Evolutionary conservation across 345 rosid genomes (phyloP).

Genomic region (Camelina hispida): DNA sequence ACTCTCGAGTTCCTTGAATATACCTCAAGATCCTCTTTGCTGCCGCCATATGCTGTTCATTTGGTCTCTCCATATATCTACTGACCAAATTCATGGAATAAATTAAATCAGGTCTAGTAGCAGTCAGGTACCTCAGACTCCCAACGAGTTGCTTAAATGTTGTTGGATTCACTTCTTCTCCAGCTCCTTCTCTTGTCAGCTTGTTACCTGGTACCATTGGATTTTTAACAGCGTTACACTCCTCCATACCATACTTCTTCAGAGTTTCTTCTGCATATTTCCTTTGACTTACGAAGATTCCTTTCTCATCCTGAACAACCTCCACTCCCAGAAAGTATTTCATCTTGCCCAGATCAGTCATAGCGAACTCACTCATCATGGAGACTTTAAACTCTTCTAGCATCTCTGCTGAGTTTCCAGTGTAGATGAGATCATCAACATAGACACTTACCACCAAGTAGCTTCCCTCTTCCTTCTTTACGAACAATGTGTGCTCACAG

Average conservation of each 20-base stretch:
- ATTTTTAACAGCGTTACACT: no score
- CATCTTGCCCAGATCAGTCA: not conserved
- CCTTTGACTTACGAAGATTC: not conserved
- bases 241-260: no score
- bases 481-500: not conserved
- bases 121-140: not conserved
- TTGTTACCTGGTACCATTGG: no score
- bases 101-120: not conserved
- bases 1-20: not conserved
- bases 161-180: not conserved
- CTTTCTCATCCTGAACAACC: not conserved
- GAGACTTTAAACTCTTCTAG: no score
- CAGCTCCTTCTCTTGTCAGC: no score
- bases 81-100: not conserved
- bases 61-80: not conserved
- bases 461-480: not conserved
- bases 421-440: not conserved
- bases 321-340: not conserved
- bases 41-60: not conserved
- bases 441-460: not conserved
- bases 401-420: rapidly evolving
- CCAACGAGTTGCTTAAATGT: not conserved
- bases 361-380: not conserved
- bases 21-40: not conserved
- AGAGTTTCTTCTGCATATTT: no score